Percentiles rank a stretch among this genome's conserved stretches.
Evolutionary conservation across 305 asterid species (phyloP).

Genomic region (Ilex paraguariensis): DNA sequence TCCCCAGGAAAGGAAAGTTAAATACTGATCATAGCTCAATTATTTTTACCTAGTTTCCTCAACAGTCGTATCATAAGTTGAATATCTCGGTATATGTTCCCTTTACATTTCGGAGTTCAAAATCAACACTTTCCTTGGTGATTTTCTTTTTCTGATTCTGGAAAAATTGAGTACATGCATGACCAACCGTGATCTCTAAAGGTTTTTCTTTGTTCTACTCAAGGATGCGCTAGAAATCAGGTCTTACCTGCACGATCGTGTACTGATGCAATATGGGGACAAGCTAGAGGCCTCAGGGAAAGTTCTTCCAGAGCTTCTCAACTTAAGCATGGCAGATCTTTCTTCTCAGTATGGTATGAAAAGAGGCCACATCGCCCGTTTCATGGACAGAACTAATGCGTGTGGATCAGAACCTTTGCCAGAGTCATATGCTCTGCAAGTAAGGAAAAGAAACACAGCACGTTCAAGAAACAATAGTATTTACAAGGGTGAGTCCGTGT

Average conservation of each 20-base stretch:
- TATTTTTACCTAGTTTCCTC: too few relatives aligned
- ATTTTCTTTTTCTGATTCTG: too few relatives aligned
- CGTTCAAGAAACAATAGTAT: conserved; percentile 42
- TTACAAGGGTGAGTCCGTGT: conserved; percentile 25
- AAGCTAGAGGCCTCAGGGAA: conserved; percentile 51
- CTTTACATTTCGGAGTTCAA: too few relatives aligned
- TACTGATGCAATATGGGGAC: conserved; percentile 62
- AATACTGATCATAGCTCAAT: too few relatives aligned
- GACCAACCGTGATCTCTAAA: neutral
- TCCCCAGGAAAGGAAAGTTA: too few relatives aligned
- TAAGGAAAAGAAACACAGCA: conserved; percentile 29
- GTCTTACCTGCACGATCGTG: conserved; percentile 76
- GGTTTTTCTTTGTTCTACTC: conserved; percentile 14
- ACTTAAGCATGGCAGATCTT: conserved; percentile 38
- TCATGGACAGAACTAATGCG: conserved; percentile 46
- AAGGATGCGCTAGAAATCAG: conserved; percentile 78
- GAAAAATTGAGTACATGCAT: too few relatives aligned
- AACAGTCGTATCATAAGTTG: too few relatives aligned
- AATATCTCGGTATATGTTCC: too few relatives aligned
- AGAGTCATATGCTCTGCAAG: conserved; percentile 31
- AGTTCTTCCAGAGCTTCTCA: conserved; percentile 56
- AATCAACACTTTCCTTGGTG: too few relatives aligned
- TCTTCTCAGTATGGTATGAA: conserved; percentile 54
- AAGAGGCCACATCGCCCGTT: conserved; percentile 77
- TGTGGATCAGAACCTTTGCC: conserved; percentile 33